These are phyloP conservation scores for Candida morakotiae DNA, from an alignment of 805 yeast species.

Conservation along the genomic window DNA sequence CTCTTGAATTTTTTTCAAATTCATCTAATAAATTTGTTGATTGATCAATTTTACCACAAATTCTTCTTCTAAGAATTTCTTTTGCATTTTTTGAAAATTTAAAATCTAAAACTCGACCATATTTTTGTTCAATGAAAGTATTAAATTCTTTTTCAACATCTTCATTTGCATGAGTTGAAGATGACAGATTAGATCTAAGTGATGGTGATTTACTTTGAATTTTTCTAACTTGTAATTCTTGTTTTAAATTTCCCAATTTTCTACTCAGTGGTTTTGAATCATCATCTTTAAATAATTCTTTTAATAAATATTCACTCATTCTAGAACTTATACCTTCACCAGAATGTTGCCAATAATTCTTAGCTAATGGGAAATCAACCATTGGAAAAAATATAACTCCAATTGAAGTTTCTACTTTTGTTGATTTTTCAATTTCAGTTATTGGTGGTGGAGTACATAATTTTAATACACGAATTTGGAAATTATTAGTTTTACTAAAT, in stretches of 20 bases:
- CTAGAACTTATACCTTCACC: conserved; percentile 97
- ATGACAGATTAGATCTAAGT: conserved; percentile 21
- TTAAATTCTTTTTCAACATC: conserved; percentile 51
- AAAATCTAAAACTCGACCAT: conserved; percentile 83
- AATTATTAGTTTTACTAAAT: conserved; percentile 19
- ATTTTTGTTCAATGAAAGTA: conserved; percentile 79
- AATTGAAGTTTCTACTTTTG: conserved; percentile 61
- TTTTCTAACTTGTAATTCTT: conserved; percentile 31
- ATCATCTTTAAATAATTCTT: conserved; percentile 43
- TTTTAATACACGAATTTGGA: conserved; percentile 59
- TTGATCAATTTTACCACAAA: conserved; percentile 60
- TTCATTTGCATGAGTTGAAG: conserved; percentile 16
- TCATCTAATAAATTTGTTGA: conserved; percentile 22
- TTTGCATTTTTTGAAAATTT: conserved; percentile 75
- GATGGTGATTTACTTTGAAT: conserved; percentile 32
- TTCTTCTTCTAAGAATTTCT: conserved; percentile 65
- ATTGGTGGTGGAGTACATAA: conserved; percentile 67
- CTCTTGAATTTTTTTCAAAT: conserved; percentile 23
- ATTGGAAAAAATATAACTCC: conserved; percentile 77
- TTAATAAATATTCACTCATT: conserved; percentile 77
- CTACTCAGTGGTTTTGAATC: neutral
- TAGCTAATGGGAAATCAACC: conserved; percentile 58
- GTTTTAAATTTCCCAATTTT: conserved; percentile 16
- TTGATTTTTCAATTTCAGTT: conserved; percentile 53
- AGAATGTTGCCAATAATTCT: conserved; percentile 93